A percentile compares a stretch with the other conserved stretches of the same genome.
Evolutionary conservation across 176 grass and related monocot species (phyloP).

Genomic region (Elymus sibiricus): DNA sequence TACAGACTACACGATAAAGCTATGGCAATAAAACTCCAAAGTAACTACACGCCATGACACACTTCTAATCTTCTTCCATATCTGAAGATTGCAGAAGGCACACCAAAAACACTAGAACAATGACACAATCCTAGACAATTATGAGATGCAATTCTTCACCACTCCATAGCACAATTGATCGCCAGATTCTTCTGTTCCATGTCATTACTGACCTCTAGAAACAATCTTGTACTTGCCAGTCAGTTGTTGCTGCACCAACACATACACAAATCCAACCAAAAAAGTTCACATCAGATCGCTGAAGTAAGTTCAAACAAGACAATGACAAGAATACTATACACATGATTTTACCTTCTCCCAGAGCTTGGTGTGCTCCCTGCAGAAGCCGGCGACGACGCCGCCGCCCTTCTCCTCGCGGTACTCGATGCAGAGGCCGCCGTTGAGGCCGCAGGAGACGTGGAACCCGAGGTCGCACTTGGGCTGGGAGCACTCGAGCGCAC

Average conservation of each 20-base stretch:
- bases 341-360: conserved; percentile 72
- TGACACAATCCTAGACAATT: not conserved
- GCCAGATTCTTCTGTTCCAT: not conserved
- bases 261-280: not conserved
- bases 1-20: not conserved
- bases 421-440: conserved; percentile 58
- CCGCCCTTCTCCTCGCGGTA: conserved; percentile 58
- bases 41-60: not conserved
- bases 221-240: conserved; percentile 95
- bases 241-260: conserved; percentile 78
- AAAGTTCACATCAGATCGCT: not conserved
- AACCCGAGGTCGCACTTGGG: conserved; percentile 71
- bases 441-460: conserved; percentile 83
- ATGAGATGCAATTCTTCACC: not conserved
- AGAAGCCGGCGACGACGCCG: conserved; percentile 76
- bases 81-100: not conserved
- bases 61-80: not conserved
- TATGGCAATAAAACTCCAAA: not conserved
- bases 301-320: not conserved
- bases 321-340: not conserved
- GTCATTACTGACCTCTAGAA: conserved; percentile 49
- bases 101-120: not conserved
- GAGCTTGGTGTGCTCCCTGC: conserved; percentile 72
- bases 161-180: not conserved
- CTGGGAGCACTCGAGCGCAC: conserved; percentile 81